Evolutionary conservation across 176 grass and related monocot genomes (phyloP), one percentile per base, ranked within the genome.

Genomic region (Carex parvula): DNA sequence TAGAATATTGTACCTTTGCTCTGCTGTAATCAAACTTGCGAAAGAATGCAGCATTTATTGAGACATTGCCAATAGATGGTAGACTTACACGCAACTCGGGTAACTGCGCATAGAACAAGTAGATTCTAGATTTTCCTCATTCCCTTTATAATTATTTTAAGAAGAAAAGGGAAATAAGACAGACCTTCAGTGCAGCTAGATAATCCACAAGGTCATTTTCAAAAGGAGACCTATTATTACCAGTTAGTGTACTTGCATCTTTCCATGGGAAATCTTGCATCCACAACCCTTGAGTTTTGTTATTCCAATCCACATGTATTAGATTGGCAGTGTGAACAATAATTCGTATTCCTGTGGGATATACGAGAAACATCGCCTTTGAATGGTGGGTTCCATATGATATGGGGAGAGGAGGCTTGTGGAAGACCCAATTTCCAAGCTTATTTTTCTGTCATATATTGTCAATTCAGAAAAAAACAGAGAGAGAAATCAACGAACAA

Each of bases 221-320:
- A 82, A 98, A 98, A 62, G 86, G 65, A 90, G 61, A 74, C 21
- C 81, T 88, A 59, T 67, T 91, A 77, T 63, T 91, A 78, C 59
- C 90, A 10, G 5, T 50, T 87, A 52, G 22, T 55, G 84, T 79
- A 53, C 79, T 88, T 82, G 70, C 35, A 80, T 95, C 91, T 88
- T 95, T 95, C 92, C 91, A 93, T 42, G 96, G 96, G 50, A 98
- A 98, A 84, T 95, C 96, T 93, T 98, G 96, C 87, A 89, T 92
- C 93, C 93, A 98, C 30, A 95, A 76, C 24, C 93, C 96, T 60
- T 98, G 96, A 77, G 83, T 93, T 95, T 98, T 98, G 88, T 98
- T 92, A 81, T 88, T 95, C 96, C 96, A 98, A 85, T 98, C 96
- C 82, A 98, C 92, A 77, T 95, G 60, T 83, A 98, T 98, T 87